Evolutionary conservation across 2,329 filamentous ascomycete genomes (phyloP), one percentile per base, ranked within the genome.

Genomic region (Lasiodiplodia sp.): DNA sequence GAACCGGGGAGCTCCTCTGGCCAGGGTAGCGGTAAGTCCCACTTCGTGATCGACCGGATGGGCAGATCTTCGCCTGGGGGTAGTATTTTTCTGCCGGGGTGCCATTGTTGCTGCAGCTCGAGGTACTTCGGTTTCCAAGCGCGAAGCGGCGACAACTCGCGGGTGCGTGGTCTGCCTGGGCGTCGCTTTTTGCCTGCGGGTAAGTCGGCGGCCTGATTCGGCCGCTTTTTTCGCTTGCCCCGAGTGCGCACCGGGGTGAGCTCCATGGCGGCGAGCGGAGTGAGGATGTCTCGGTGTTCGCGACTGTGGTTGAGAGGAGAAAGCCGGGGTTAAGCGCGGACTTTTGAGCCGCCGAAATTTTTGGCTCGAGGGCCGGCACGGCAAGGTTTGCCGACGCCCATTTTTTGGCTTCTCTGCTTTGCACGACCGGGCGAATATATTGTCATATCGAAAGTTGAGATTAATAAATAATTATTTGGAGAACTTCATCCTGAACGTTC

Each of bases 311-410:
- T 28, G 60, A 52, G 40, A 28, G 16, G 28, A 31, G 31, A 10
- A 10, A 7, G 18, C n/a, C 60, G 60, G 60, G 4, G 60, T 23
- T 64, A 64, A 64, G 60, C 60, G 44, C 60, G 47, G 60, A 64
- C 8, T 52, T 64, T 64, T 34, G 58, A 12, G 40, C 12, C 8
- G 5, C 3, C 38, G 40, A 60, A 62, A 37, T 37, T 62, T 51
- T 62, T 40, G 38, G 60, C 18, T 18, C 23, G 0, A 21, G 44
- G 31, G 53, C 8, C n/a, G 6, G 23, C 37, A 10, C 18, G 14
- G 60, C 47, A 51, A 52, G 60, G 47, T 52, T 64, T 52, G 31
- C 60, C 60, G 60, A 62, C 14, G 37, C 4, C 7, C 11, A 16
- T 18, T 56, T 28, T 18, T 37, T 16, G 52, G 25, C 14, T 28